Evolutionary conservation across 108 stramenopile genomes (phyloP).

Genomic region (Epithemia pelagica): DNA sequence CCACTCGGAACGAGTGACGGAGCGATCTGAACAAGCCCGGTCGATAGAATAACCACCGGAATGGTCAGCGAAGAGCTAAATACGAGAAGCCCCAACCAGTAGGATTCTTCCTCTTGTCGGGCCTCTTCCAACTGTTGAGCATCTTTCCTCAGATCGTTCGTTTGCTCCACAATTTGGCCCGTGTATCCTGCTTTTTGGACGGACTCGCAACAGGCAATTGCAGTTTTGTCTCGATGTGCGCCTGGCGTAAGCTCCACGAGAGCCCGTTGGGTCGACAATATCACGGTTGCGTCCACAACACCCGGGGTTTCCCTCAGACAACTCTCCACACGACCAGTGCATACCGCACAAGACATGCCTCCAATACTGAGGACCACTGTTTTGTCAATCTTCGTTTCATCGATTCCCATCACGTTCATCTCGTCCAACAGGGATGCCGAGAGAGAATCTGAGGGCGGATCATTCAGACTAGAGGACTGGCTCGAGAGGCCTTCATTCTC

Average conservation of each 20-base stretch:
- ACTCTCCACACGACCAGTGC: slow-evolving; percentile 52
- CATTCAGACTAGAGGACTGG: neutral
- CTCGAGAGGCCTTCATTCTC: neutral
- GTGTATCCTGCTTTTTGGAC: slow-evolving; percentile 45
- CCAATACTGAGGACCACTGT: slow-evolving; percentile 37
- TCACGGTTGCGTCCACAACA: slow-evolving; percentile 35
- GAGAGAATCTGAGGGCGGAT: neutral
- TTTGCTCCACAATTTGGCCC: slow-evolving; percentile 16
- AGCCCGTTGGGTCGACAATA: slow-evolving; percentile 43
- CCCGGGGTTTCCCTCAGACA: slow-evolving; percentile 19
- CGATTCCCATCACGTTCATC: slow-evolving; percentile 6
- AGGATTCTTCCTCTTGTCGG: slow-evolving; percentile 31
- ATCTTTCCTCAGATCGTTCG: slow-evolving; percentile 28
- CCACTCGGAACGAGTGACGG: slow-evolving; percentile 7
- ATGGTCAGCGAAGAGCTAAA: slow-evolving; percentile 35
- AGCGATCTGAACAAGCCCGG: slow-evolving; percentile 5
- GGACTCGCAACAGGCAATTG: slow-evolving; percentile 28
- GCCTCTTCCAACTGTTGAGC: slow-evolving; percentile 48
- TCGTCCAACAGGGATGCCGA: neutral
- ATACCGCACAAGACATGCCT: slow-evolving; percentile 72
- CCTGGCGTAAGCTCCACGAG: slow-evolving; percentile 6
- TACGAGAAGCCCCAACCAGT: slow-evolving; percentile 38
- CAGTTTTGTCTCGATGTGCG: slow-evolving; percentile 11
- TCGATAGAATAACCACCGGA: slow-evolving; percentile 32
- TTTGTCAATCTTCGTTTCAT: neutral